Base-by-base conservation (phyloP, 108 stramenopile species). In the Licmophora abbreviata region DNA sequence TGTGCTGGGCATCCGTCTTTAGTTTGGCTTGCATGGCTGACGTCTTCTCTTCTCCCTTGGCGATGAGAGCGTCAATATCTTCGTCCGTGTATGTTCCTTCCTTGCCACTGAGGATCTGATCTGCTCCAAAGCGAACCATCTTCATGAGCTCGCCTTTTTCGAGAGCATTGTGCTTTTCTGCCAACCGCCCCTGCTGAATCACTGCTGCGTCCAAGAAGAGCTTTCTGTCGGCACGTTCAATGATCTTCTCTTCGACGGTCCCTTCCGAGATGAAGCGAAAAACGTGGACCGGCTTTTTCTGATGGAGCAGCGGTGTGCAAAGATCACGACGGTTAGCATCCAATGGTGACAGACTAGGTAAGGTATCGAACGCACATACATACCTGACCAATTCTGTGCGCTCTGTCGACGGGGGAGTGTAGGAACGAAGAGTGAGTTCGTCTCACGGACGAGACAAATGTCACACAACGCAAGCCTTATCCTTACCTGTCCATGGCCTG, bases 141-240 rank as follows among this genome's bases (percentile, higher is more conserved):
- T 41, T 41, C 96, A 97, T 94, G 26, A 99, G 74, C 45, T 99
- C 98, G 24, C 81, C 82, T 71, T 97, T 94, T 62, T 76, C 79
- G 32, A 96, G 63, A 17, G 80, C 69, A 18, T 77, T 63, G 68
- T 94, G 71, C 58, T 95, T 83, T 56, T 98, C 93, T 14, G 88
- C 86, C 15, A 98, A 64, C 23, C 93, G 76, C 5, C 91, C 95
- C 68, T 96, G 97, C 74, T 99, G 97, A 62, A 99, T 96, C 24
- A 99, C 97, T 22, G 96, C 96, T 18, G 99, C 97, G 61, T 99
- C 98, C 29, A 99, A 76, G 66, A 97, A 99, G 11, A 99, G 84
- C 74, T 99, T 99, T 24, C 89, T 74, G 60, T 97, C 96, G 2
- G 98, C 98, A 23, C 98, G 79, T 66, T 99, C 96, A 21, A 97